phyloP scores from a whole-genome alignment of 2,329 filamentous ascomycete species.

The Thelonectria rubi region DNA sequence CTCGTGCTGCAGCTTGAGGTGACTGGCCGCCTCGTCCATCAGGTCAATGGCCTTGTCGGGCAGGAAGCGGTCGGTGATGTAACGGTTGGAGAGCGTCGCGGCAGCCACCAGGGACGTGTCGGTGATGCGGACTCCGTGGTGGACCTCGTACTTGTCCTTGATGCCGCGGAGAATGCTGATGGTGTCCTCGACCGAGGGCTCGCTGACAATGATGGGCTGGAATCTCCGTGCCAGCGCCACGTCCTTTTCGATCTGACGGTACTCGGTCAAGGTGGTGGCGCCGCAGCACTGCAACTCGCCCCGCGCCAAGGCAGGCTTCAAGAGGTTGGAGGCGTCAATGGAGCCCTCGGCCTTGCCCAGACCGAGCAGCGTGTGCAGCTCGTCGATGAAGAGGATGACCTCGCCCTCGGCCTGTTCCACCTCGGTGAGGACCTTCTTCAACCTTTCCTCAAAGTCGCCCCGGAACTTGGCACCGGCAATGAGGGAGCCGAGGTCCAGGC shows the following conservation, averaged over 20 bases:
- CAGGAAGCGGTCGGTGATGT: constrained; percentile 94
- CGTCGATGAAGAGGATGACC: constrained; percentile 95
- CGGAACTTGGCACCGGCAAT: constrained; percentile 96
- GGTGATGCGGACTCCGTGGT: constrained; percentile 94
- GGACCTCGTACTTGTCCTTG: constrained; percentile 97
- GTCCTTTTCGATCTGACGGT: constrained; percentile 94
- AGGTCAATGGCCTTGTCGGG: constrained; percentile 98
- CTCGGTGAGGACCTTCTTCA: constrained; percentile 91
- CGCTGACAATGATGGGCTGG: constrained; percentile 92
- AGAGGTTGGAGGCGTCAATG: constrained; percentile 92
- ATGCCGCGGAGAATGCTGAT: constrained; percentile 96
- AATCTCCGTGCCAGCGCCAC: constrained; percentile 91
- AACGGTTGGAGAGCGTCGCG: constrained; percentile 91
- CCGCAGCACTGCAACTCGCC: constrained; percentile 96
- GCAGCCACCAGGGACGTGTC: constrained; percentile 92
- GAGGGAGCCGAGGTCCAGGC: constrained; percentile 87
- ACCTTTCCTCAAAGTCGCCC: constrained; percentile 93
- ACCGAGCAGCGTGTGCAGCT: constrained; percentile 89
- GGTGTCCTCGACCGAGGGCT: constrained; percentile 90
- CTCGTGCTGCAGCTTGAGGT: constrained; percentile 90
- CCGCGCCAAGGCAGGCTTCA: constrained; percentile 92
- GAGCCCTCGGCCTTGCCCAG: constrained; percentile 95
- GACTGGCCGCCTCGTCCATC: constrained; percentile 94
- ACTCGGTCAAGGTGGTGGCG: constrained; percentile 92
- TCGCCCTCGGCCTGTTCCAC: constrained; percentile 88